phyloP scores from a whole-genome alignment of 495 filamentous ascomycete genomes.

The Aspergillus avenaceus region DNA sequence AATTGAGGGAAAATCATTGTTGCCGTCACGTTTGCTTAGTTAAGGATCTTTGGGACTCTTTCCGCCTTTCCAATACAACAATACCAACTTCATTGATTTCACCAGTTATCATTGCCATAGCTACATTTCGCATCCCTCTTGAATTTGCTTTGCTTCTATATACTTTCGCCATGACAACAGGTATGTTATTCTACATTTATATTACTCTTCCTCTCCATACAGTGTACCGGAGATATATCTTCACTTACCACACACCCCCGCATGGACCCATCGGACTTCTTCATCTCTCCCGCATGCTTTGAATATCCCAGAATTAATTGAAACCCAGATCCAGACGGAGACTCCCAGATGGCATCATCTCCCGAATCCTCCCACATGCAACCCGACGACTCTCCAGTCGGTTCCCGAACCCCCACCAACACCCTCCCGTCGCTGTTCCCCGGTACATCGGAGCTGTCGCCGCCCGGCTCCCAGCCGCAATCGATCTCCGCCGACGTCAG shows the following conservation, averaged over 20 bases:
- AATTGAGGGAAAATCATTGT: conserved; percentile 5
- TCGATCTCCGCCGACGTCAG: conserved; percentile 4
- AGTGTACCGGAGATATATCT: too few species aligned
- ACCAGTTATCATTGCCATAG: too few species aligned
- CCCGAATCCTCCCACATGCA: conserved; percentile 34
- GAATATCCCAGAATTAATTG: background rate
- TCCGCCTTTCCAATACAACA: too few species aligned
- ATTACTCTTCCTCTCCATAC: background rate
- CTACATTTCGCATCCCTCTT: too few species aligned
- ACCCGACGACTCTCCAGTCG: conserved; percentile 27
- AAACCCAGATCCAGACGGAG: conserved; percentile 47
- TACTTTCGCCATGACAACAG: conserved; percentile 4
- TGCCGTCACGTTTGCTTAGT: conserved; percentile 12
- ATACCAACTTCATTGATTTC: too few species aligned
- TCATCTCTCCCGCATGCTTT: background rate
- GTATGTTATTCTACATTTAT: conserved; percentile 3
- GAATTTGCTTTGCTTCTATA: background rate
- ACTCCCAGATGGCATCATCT: conserved; percentile 56
- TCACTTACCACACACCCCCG: conserved; percentile 3
- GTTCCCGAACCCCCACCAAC: conserved; percentile 35
- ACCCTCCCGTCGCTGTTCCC: conserved; percentile 13
- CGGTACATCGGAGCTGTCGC: conserved; percentile 44
- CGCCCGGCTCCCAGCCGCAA: conserved; percentile 49
- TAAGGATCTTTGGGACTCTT: conserved; percentile 1
- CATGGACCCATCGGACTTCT: background rate